phyloP scores from a whole-genome alignment of 768 basidiomycete species.

The Lactifluus pinguis region DNA sequence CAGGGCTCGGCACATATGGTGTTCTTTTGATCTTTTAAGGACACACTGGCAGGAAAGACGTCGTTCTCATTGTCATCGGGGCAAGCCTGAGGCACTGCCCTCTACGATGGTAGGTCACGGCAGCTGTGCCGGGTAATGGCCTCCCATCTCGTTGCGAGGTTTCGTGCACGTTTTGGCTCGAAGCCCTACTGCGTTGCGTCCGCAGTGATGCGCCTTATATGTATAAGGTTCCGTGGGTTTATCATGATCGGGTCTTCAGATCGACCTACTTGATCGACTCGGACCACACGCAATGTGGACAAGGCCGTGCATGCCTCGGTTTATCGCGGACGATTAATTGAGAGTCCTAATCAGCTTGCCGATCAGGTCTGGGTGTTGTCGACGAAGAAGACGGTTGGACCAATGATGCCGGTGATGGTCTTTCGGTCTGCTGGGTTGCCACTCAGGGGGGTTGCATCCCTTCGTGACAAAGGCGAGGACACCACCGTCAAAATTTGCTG shows the following conservation, averaged over 20 bases:
- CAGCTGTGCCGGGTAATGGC: too few species aligned
- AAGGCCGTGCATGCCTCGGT: too few species aligned
- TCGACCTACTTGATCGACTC: slow-evolving; percentile 6
- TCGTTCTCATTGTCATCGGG: too few species aligned
- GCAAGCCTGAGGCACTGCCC: too few species aligned
- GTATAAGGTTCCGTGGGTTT: slow-evolving; percentile 4
- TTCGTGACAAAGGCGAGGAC: slow-evolving; percentile 65
- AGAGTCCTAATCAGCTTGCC: slow-evolving; percentile 27
- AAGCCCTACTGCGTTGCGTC: too few species aligned
- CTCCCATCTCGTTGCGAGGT: too few species aligned
- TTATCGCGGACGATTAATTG: background rate
- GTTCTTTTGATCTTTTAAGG: too few species aligned
- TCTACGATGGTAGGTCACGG: too few species aligned
- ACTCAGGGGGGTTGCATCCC: slow-evolving; percentile 49
- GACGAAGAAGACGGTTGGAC: slow-evolving; percentile 61
- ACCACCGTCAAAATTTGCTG: slow-evolving; percentile 59
- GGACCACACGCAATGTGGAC: too few species aligned
- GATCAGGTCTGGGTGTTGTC: slow-evolving; percentile 51
- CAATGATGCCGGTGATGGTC: slow-evolving; percentile 45
- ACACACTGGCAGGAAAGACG: too few species aligned
- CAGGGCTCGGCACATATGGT: too few species aligned
- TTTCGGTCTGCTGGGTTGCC: slow-evolving; percentile 43
- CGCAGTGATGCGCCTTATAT: background rate
- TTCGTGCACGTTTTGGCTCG: too few species aligned
- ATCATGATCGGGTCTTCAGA: slow-evolving; percentile 7